Conservation (phyloP, 2,329 filamentous ascomycete genomes). For the Meredithiella fracta region DNA sequence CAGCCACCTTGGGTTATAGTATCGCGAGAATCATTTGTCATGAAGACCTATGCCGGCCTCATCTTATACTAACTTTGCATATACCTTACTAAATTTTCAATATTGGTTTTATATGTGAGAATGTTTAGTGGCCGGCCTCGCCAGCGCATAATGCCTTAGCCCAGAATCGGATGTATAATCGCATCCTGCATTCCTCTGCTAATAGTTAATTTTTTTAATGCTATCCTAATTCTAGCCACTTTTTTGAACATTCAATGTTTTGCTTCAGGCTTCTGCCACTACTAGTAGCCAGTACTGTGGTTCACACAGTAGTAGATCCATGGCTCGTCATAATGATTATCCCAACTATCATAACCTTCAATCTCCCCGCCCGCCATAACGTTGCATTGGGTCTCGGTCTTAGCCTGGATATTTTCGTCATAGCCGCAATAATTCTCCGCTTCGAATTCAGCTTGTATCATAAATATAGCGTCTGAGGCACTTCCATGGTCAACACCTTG, state of each 20-base stretch:
- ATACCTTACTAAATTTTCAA: conserved; percentile 25
- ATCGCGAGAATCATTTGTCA: background rate
- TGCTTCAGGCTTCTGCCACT: conserved; percentile 19
- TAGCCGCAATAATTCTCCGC: conserved; percentile 7
- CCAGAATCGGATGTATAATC: background rate
- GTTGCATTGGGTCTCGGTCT: conserved; percentile 28
- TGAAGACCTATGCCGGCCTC: background rate
- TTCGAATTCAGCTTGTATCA: conserved; percentile 19
- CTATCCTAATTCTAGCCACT: background rate
- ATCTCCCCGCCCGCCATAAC: conserved; percentile 24
- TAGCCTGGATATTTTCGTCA: conserved; percentile 26
- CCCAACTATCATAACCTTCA: conserved; percentile 21
- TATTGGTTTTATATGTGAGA: conserved; percentile 25
- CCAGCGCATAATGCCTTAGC: background rate
- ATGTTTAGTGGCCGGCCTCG: conserved; percentile 20
- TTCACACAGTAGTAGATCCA: conserved; percentile 32
- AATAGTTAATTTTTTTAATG: background rate
- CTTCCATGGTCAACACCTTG: conserved; percentile 17
- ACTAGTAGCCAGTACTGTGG: conserved; percentile 26
- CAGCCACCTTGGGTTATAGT: background rate
- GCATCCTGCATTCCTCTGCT: background rate
- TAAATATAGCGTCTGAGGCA: conserved; percentile 17
- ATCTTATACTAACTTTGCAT: conserved; percentile 21
- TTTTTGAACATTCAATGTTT: background rate
- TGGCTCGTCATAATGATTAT: conserved; percentile 29